Evolutionary conservation across 345 rosid genomes (phyloP).

Genomic region (Psidium guajava): DNA sequence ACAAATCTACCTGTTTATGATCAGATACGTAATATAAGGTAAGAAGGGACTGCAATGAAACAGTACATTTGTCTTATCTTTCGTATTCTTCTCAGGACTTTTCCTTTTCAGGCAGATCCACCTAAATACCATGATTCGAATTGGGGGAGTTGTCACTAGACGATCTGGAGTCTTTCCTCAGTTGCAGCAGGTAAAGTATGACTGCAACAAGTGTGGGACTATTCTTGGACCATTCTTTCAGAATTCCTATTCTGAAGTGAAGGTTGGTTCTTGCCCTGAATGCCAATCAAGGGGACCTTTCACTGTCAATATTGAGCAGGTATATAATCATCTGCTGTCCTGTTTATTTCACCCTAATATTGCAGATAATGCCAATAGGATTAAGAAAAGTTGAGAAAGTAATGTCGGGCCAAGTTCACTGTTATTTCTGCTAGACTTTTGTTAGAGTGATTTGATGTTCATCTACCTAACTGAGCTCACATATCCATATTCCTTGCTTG

Average conservation of each 20-base stretch:
- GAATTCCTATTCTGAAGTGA: constrained; percentile 95
- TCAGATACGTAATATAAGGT: constrained; percentile 94
- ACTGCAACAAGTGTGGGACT: constrained; percentile 92
- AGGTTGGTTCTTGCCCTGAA: constrained; percentile 97
- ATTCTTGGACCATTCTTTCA: constrained; percentile 91
- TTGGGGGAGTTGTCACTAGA: constrained; percentile 96
- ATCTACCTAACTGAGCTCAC: neutral
- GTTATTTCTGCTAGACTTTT: neutral
- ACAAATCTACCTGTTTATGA: constrained; percentile 89
- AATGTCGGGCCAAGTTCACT: neutral
- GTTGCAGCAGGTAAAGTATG: constrained; percentile 95
- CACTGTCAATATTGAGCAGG: constrained; percentile 94
- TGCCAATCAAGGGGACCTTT: constrained; percentile 98
- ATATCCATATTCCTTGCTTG: neutral
- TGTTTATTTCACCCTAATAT: neutral
- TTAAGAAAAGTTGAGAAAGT: neutral
- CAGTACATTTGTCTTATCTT: neutral
- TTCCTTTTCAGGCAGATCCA: constrained; percentile 72
- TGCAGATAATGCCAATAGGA: neutral
- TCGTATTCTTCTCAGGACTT: neutral
- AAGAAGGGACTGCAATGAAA: neutral
- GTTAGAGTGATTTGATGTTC: neutral
- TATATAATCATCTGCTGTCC: constrained; percentile 4
- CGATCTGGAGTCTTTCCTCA: constrained; percentile 99
- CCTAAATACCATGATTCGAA: constrained; percentile 93